Conservation (phyloP, 108 stramenopile genomes). For the Schizochytrium sp. region DNA sequence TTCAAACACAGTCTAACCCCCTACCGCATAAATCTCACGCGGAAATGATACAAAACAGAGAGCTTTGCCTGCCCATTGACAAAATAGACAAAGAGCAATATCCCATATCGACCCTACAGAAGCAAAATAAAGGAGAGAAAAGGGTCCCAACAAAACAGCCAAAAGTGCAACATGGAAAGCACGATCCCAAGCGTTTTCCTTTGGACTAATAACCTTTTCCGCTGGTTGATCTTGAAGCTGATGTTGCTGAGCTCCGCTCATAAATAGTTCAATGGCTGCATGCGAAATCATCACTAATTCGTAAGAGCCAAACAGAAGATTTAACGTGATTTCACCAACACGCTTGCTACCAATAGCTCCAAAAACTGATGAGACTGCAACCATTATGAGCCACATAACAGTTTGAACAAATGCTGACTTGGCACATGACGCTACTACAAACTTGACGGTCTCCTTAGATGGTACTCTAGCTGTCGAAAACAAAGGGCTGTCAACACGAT, state of each 20-base stretch:
- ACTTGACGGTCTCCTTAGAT: neutral
- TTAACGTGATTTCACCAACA: neutral
- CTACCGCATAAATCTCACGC: conserved; percentile 16
- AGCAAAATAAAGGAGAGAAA: neutral
- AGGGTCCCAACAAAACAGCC: neutral
- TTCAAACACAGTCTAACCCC: neutral
- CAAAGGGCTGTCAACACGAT: neutral
- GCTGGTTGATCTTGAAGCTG: neutral
- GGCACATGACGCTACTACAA: conserved; percentile 9
- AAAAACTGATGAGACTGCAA: neutral
- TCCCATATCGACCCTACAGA: neutral
- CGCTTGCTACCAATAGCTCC: conserved; percentile 23
- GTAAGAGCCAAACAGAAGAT: neutral
- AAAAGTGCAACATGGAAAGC: neutral
- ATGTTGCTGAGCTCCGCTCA: neutral
- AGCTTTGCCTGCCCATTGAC: conserved; percentile 15
- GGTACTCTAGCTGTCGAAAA: neutral
- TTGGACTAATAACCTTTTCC: too few relatives aligned
- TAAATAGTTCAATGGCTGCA: neutral
- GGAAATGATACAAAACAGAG: conserved; percentile 36
- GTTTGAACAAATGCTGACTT: conserved; percentile 2
- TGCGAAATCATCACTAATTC: neutral
- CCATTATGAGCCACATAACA: neutral
- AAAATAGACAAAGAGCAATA: conserved; percentile 15
- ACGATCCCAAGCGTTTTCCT: neutral